Percentiles rank a stretch among this genome's conserved stretches.
These are phyloP conservation scores for Populus ilicifolia DNA, from an alignment of 345 rosid genomes.

Conservation along the genomic window DNA sequence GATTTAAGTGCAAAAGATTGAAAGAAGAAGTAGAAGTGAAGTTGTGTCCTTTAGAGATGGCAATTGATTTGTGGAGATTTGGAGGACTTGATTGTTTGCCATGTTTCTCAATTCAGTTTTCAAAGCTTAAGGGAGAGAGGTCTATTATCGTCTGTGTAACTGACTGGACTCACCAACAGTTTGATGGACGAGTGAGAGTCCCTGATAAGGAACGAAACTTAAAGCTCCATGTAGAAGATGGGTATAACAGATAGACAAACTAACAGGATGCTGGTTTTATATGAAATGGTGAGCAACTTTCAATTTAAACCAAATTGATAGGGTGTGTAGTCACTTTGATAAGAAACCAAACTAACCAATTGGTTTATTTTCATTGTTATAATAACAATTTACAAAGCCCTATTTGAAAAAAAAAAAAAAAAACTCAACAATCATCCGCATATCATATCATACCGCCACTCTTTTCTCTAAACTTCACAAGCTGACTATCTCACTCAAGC, in stretches of 20 bases:
- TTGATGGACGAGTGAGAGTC: background rate
- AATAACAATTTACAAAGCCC: background rate
- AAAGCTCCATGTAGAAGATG: background rate
- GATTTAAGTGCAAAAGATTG: background rate
- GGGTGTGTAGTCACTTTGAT: background rate
- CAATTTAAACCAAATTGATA: background rate
- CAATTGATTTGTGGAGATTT: conserved; percentile 62
- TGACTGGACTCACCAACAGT: background rate
- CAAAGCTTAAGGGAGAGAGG: background rate
- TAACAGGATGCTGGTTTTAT: background rate
- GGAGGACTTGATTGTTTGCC: conserved; percentile 53
- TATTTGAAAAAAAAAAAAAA: no score
- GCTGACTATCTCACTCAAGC: background rate
- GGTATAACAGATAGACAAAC: background rate
- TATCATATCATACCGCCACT: background rate
- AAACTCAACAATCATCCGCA: background rate
- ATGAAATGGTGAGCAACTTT: background rate
- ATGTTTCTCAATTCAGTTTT: conserved; percentile 11
- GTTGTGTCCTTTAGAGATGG: conserved; percentile 85
- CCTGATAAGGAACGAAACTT: background rate
- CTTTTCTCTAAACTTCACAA: background rate
- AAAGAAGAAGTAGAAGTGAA: conserved; percentile 58
- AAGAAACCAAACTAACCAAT: background rate
- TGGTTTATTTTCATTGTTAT: background rate
- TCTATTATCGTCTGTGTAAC: background rate